phyloP scores from a whole-genome alignment of 495 filamentous ascomycete genomes.

The Podospora bellae-mahoneyi region DNA sequence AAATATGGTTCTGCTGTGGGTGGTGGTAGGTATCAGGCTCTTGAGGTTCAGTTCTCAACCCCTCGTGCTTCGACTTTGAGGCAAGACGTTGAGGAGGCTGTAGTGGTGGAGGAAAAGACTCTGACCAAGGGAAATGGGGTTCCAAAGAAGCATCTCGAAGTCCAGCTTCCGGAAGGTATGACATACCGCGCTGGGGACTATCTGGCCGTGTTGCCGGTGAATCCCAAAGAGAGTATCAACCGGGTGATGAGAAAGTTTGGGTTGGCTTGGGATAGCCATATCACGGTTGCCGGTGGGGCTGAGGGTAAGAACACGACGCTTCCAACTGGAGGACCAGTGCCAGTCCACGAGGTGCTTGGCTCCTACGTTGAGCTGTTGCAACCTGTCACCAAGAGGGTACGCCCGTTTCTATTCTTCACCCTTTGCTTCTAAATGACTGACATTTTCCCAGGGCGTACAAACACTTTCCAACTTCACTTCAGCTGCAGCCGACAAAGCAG shows the following conservation, averaged over 20 bases:
- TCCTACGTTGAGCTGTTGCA: slow-evolving; percentile 71
- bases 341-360: slow-evolving; percentile 58
- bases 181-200: slow-evolving; percentile 72
- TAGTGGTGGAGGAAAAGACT: slow-evolving; percentile 52
- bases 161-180: slow-evolving; percentile 63
- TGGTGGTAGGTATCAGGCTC: slow-evolving; percentile 26
- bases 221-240: slow-evolving; percentile 55
- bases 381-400: slow-evolving; percentile 57
- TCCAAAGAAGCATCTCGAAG: slow-evolving; percentile 63
- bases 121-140: slow-evolving; percentile 55
- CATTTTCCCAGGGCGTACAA: slow-evolving; percentile 43
- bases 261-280: slow-evolving; percentile 61
- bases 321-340: slow-evolving; percentile 56
- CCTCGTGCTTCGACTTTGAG: slow-evolving; percentile 59
- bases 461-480: slow-evolving; percentile 26
- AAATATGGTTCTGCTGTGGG: slow-evolving; percentile 38
- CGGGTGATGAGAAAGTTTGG: slow-evolving; percentile 50
- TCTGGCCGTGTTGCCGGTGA: slow-evolving; percentile 68
- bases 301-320: slow-evolving; percentile 52
- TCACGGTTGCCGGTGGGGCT: slow-evolving; percentile 37
- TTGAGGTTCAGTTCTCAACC: slow-evolving; percentile 57
- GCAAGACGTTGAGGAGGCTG: slow-evolving; percentile 62
- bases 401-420: slow-evolving; percentile 8
- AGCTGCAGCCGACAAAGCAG: slow-evolving; percentile 34
- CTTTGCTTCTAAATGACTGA: background rate